Evolutionary conservation across 495 filamentous ascomycete genomes (phyloP).

Genomic region (Penicillium ochrochloron): DNA sequence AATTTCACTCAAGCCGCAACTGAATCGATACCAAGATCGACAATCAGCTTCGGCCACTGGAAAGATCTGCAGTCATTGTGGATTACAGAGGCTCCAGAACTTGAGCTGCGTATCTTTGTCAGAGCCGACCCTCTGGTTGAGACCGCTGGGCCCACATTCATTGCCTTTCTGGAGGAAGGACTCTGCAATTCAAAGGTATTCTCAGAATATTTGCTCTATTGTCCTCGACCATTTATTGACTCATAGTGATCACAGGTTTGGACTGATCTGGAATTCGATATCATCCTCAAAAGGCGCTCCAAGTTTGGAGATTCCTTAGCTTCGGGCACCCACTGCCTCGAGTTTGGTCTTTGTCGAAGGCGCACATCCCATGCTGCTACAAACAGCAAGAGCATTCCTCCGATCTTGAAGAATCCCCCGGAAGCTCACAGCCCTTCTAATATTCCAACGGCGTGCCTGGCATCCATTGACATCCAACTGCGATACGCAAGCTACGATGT

Average conservation of each 20-base stretch:
- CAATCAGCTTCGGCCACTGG: constrained; percentile 8
- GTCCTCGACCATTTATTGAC: background rate
- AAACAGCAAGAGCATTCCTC: constrained; percentile 22
- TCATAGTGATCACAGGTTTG: constrained; percentile 34
- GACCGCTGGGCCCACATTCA: constrained; percentile 15
- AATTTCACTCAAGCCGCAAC: constrained; percentile 5
- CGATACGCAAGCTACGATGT: constrained; percentile 16
- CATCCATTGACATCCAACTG: constrained; percentile 31
- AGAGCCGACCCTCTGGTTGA: constrained; percentile 1
- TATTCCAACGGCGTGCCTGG: constrained; percentile 26
- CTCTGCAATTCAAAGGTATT: constrained; percentile 38
- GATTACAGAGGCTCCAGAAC: constrained; percentile 38
- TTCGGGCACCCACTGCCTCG: constrained; percentile 21
- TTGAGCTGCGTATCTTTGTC: constrained; percentile 32
- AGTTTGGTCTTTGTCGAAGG: constrained; percentile 32
- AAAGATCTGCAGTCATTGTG: constrained; percentile 26
- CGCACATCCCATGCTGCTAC: background rate
- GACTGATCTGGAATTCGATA: constrained; percentile 38
- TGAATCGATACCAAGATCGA: background rate
- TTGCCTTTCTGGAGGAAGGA: constrained; percentile 26
- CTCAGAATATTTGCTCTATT: background rate
- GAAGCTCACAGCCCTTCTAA: constrained; percentile 27
- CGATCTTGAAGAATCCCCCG: constrained; percentile 20
- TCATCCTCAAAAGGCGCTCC: constrained; percentile 29
- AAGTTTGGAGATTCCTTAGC: background rate